A percentile compares a stretch with the other conserved stretches of the same genome.
phyloP scores from a whole-genome alignment of 768 basidiomycete genomes.

The Rhodotorula kratochvilovae region DNA sequence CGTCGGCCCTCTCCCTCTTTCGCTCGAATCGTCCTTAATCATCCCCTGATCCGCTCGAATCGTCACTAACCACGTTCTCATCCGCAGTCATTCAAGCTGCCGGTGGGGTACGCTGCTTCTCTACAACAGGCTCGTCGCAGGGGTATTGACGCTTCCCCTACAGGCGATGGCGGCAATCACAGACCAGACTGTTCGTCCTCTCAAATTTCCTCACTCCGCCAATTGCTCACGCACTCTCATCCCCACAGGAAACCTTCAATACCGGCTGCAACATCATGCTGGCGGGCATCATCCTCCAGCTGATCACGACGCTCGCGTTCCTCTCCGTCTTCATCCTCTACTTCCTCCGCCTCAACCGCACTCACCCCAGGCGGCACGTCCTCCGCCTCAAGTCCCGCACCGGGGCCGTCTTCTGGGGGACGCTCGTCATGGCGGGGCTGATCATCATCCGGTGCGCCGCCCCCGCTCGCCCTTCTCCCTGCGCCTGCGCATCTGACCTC shows the following conservation, averaged over 20 bases:
- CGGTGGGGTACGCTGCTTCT: conserved; percentile 10
- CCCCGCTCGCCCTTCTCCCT: background rate
- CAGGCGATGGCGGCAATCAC: background rate
- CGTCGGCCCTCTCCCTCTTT: background rate
- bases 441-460: conserved; percentile 9
- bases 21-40: too few species aligned
- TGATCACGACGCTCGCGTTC: conserved; percentile 5
- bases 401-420: conserved; percentile 5
- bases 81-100: conserved; percentile 12
- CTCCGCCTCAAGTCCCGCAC: background rate
- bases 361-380: background rate
- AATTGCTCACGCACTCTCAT: too few species aligned
- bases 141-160: too few species aligned
- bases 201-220: too few species aligned
- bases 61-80: too few species aligned
- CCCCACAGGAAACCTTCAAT: too few species aligned
- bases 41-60: too few species aligned
- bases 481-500: too few species aligned
- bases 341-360: background rate
- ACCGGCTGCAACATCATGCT: conserved; percentile 16
- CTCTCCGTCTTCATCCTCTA: background rate
- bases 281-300: conserved; percentile 18
- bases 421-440: background rate
- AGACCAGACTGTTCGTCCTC: too few species aligned
- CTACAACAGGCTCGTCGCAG: too few species aligned